These are phyloP conservation scores for Discostella pseudostelligera DNA, from an alignment of 108 stramenopile genomes.

Conservation along the genomic window DNA sequence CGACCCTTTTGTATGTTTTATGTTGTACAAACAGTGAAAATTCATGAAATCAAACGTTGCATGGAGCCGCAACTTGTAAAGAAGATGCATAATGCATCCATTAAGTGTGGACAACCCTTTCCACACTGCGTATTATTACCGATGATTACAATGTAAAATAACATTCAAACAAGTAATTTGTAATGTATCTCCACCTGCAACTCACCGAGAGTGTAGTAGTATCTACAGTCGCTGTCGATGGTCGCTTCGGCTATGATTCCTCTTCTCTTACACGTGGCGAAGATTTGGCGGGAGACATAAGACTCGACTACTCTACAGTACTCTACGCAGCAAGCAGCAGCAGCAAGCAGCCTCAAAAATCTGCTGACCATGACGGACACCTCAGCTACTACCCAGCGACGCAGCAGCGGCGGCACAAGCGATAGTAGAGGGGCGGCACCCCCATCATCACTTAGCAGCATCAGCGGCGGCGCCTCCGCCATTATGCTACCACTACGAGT, in stretches of 20 bases:
- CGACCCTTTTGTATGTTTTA: background rate
- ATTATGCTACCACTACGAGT: slow-evolving; percentile 8
- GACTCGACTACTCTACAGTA: too few species aligned
- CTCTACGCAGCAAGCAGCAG: too few species aligned
- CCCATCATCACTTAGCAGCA: background rate
- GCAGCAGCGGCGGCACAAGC: background rate
- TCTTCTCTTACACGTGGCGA: too few species aligned
- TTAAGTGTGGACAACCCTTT: background rate
- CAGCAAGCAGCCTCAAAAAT: too few species aligned
- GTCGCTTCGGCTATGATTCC: too few species aligned
- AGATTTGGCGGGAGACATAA: too few species aligned
- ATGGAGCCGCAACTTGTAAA: too few species aligned
- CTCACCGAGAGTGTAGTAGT: too few species aligned
- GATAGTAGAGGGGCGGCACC: background rate
- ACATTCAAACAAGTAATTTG: too few species aligned
- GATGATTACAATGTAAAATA: background rate
- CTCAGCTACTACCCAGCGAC: slow-evolving; percentile 1
- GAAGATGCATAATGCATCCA: background rate
- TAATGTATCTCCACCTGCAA: too few species aligned
- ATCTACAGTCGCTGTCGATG: too few species aligned
- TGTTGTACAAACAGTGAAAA: background rate
- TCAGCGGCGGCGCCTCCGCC: background rate
- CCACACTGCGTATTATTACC: background rate
- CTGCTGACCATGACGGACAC: slow-evolving; percentile 7
- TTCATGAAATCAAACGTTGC: too few species aligned